Conservation (phyloP, 768 basidiomycete genomes). For the Pleurotus tuoliensis region DNA sequence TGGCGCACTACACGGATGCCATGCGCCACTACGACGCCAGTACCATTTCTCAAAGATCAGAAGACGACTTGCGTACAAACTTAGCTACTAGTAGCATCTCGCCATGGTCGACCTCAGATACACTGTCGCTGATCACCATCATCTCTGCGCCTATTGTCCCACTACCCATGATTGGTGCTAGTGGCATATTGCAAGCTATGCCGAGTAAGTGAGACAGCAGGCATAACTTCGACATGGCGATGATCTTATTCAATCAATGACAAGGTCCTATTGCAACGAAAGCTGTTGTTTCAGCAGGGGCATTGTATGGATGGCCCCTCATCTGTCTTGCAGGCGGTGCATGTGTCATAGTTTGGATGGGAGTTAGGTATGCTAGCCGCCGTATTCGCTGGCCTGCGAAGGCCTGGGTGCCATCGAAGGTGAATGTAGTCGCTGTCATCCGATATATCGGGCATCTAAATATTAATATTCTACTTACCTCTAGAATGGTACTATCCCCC, state of each 20-base stretch:
- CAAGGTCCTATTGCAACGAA: neutral
- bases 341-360: neutral
- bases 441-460: too few relatives aligned
- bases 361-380: neutral
- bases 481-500: too few relatives aligned
- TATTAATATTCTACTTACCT: too few relatives aligned
- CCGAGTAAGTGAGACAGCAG: neutral
- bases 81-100: too few relatives aligned
- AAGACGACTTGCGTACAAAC: too few relatives aligned
- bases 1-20: too few relatives aligned
- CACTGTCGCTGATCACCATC: neutral
- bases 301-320: neutral
- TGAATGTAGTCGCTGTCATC: too few relatives aligned
- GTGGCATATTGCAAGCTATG: neutral
- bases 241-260: neutral
- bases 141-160: neutral
- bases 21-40: too few relatives aligned
- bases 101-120: slow-evolving; percentile 4
- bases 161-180: neutral
- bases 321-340: neutral
- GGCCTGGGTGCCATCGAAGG: neutral
- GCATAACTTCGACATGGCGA: too few relatives aligned
- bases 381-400: neutral
- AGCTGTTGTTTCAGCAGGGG: neutral
- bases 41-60: too few relatives aligned